These are phyloP conservation scores for Candida dajiaensis DNA, from an alignment of 805 yeast species.

Conservation along the genomic window DNA sequence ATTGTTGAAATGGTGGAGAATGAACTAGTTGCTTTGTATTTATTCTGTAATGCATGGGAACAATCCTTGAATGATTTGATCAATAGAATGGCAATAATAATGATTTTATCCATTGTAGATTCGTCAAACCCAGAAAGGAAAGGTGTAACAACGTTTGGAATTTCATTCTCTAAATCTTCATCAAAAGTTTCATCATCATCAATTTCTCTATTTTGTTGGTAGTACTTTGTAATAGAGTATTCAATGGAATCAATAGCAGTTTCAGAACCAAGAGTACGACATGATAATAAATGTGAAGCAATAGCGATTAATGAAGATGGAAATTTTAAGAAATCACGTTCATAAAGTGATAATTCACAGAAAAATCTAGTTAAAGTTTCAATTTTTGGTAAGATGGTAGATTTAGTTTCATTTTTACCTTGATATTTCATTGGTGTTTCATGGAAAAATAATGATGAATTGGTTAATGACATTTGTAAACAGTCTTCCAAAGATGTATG, in stretches of 20 bases:
- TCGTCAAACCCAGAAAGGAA: slow-evolving; percentile 21
- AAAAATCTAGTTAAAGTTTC: slow-evolving; percentile 39
- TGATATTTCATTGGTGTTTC: slow-evolving; percentile 19
- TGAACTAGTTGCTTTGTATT: slow-evolving; percentile 10
- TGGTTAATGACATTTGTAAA: slow-evolving; percentile 17
- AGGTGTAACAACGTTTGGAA: slow-evolving; percentile 20
- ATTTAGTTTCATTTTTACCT: slow-evolving; percentile 12
- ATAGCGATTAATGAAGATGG: slow-evolving; percentile 42
- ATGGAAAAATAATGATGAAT: slow-evolving; percentile 6
- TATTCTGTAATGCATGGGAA: slow-evolving; percentile 20
- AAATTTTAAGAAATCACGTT: slow-evolving; percentile 39
- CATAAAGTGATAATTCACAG: slow-evolving; percentile 48
- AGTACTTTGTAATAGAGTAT: slow-evolving; percentile 8
- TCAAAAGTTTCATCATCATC: slow-evolving; percentile 23
- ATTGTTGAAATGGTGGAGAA: slow-evolving; percentile 3
- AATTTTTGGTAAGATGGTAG: slow-evolving; percentile 7
- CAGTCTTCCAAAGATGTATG: slow-evolving; percentile 25
- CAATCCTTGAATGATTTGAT: slow-evolving; percentile 13
- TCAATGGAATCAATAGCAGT: slow-evolving; percentile 20
- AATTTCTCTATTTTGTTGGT: slow-evolving; percentile 8
- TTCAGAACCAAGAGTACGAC: slow-evolving; percentile 36
- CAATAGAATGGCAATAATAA: slow-evolving; percentile 13
- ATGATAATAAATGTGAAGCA: slow-evolving; percentile 46
- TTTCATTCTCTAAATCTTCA: slow-evolving; percentile 20
- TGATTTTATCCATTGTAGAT: slow-evolving; percentile 9